These are phyloP conservation scores for Garcia nutans DNA, from an alignment of 345 rosid genomes.

Conservation along the genomic window DNA sequence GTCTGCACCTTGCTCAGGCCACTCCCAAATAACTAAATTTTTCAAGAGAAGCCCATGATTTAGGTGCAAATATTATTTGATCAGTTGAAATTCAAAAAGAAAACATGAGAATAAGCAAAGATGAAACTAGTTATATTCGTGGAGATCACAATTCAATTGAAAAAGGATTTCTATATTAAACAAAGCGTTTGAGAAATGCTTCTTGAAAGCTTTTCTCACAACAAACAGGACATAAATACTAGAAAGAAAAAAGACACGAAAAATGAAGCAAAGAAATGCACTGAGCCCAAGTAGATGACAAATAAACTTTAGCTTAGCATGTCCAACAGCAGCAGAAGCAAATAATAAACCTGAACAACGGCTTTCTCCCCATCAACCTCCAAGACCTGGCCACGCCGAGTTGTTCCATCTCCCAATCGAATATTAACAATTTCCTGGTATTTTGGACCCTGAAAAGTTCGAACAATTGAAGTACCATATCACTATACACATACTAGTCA, in stretches of 20 bases:
- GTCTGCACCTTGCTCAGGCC: slow-evolving; percentile 20
- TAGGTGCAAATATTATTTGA: slow-evolving; percentile 4
- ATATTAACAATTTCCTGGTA: slow-evolving; percentile 96
- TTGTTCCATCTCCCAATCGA: slow-evolving; percentile 88
- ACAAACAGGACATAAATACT: background rate
- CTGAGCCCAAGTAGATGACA: background rate
- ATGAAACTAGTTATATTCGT: background rate
- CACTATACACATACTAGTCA: background rate
- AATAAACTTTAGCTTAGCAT: background rate
- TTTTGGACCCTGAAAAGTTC: slow-evolving; percentile 71
- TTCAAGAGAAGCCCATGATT: slow-evolving; percentile 18
- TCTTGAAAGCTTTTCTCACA: too few relatives aligned
- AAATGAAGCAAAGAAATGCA: background rate
- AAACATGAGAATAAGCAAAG: background rate
- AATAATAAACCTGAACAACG: slow-evolving; percentile 74
- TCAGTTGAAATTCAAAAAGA: background rate
- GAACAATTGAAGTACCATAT: background rate
- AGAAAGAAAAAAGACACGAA: background rate
- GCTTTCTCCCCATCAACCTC: slow-evolving; percentile 99
- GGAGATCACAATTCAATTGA: background rate
- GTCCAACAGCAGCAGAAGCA: background rate
- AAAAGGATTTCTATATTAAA: background rate
- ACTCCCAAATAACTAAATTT: background rate
- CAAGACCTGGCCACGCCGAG: slow-evolving; percentile 91
- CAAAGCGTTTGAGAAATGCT: too few relatives aligned